These are phyloP conservation scores for Tulasnella sp. DNA, from an alignment of 768 basidiomycete genomes.

Conservation along the genomic window DNA sequence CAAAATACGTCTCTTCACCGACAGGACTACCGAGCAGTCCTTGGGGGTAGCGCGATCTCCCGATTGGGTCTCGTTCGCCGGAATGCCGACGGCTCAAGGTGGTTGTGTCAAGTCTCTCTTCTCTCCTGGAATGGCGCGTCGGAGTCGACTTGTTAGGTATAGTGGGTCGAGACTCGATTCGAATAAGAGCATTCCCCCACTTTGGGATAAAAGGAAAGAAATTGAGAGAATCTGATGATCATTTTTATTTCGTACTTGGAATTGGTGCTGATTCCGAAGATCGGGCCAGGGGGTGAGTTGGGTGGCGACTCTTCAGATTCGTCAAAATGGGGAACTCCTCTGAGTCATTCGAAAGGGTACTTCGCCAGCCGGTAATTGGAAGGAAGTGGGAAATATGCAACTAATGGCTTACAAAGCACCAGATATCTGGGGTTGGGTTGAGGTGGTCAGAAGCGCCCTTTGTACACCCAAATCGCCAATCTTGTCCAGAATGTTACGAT, in stretches of 20 bases:
- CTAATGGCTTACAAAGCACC: constrained; percentile 27
- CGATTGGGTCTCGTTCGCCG: not conserved
- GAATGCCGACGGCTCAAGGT: not conserved
- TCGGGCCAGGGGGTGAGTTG: not conserved
- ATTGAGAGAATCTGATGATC: not conserved
- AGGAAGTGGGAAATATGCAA: not conserved
- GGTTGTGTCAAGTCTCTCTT: not conserved
- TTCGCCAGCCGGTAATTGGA: too few relatives aligned
- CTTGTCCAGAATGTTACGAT: too few relatives aligned
- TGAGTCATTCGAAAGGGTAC: not conserved
- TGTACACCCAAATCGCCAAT: too few relatives aligned
- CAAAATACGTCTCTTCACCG: not conserved
- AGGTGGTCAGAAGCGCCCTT: too few relatives aligned
- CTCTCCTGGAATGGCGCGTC: not conserved
- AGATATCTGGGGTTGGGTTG: too few relatives aligned
- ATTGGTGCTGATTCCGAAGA: not conserved
- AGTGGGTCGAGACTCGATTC: not conserved
- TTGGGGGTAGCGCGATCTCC: not conserved
- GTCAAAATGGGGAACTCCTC: not conserved
- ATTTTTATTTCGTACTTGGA: not conserved
- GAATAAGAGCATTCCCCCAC: too few relatives aligned
- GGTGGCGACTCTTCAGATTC: not conserved
- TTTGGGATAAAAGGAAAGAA: too few relatives aligned
- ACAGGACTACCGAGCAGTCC: not conserved
- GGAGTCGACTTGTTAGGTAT: not conserved